These are phyloP conservation scores for Verticillium albo-atrum DNA, from an alignment of 2,329 filamentous ascomycete genomes.

Conservation along the genomic window DNA sequence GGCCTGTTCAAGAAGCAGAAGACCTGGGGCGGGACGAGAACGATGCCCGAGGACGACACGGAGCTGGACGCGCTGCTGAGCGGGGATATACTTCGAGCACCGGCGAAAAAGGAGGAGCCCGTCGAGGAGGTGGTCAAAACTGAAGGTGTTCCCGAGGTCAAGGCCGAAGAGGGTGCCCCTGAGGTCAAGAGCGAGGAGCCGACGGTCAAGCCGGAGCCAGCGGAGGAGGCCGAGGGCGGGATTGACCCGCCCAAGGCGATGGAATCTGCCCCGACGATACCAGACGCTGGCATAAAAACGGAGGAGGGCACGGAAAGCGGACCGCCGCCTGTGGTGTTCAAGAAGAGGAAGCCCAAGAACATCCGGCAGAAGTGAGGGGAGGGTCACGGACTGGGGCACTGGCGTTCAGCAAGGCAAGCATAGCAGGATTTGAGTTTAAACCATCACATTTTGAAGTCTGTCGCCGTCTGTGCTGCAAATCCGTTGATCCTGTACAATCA, in stretches of 20 bases:
- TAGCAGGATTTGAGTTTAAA: no score
- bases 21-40: slow-evolving; percentile 49
- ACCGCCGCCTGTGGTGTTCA: slow-evolving; percentile 62
- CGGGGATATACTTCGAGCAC: slow-evolving; percentile 23
- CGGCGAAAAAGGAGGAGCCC: slow-evolving; percentile 22
- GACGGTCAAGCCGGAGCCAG: slow-evolving; percentile 33
- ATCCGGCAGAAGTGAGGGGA: slow-evolving; percentile 51
- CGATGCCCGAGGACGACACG: slow-evolving; percentile 39
- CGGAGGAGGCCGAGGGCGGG: slow-evolving; percentile 12
- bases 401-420: not conserved
- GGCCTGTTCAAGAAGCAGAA: slow-evolving; percentile 56
- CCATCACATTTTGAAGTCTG: no score
- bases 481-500: no score
- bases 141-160: slow-evolving; percentile 15
- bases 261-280: slow-evolving; percentile 1
- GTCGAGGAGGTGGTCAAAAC: slow-evolving; percentile 10
- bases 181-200: slow-evolving; percentile 20
- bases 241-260: slow-evolving; percentile 6
- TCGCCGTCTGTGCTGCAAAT: no score
- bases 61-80: slow-evolving; percentile 61
- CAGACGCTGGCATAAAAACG: slow-evolving; percentile 29
- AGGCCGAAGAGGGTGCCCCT: slow-evolving; percentile 16
- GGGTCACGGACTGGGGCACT: not conserved
- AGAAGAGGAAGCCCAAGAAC: slow-evolving; percentile 70
- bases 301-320: slow-evolving; percentile 27